phyloP scores from a whole-genome alignment of 2,329 filamentous ascomycete species.

The Alternaria brassicicola region DNA sequence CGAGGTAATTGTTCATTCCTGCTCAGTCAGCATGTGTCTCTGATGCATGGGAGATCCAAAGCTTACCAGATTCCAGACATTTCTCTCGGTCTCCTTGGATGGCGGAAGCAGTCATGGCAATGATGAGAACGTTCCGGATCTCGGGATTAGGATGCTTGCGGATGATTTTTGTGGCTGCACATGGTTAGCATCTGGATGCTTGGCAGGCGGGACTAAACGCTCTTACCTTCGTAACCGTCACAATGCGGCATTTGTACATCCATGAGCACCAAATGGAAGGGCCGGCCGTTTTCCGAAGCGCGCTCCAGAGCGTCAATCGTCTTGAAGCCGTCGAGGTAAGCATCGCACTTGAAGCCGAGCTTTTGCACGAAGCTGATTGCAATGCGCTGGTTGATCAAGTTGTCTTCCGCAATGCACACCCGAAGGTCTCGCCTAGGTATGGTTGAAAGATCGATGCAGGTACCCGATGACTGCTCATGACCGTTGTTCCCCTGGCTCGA shows the following conservation, averaged over 20 bases:
- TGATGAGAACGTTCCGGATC: conserved; percentile 85
- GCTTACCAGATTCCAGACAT: background rate
- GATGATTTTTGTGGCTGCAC: conserved; percentile 74
- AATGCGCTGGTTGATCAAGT: conserved; percentile 92
- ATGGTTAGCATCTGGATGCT: conserved; percentile 16
- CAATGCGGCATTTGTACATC: conserved; percentile 95
- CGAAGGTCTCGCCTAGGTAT: conserved; percentile 79
- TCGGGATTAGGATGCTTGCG: conserved; percentile 76
- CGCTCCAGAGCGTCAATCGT: conserved; percentile 83
- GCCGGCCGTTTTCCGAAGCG: conserved; percentile 71
- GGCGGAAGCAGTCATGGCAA: conserved; percentile 95
- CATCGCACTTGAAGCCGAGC: conserved; percentile 84
- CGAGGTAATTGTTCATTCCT: conserved; percentile 97
- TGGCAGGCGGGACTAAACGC: background rate
- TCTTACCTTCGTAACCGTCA: conserved; percentile 76
- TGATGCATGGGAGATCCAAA: background rate
- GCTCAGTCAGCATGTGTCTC: conserved; percentile 58
- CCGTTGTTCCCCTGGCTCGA: conserved; percentile 56
- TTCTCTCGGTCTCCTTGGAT: conserved; percentile 95
- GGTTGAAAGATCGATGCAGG: conserved; percentile 61
- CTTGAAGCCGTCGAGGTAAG: conserved; percentile 87
- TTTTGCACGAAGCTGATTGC: conserved; percentile 88
- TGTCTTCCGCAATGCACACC: conserved; percentile 94
- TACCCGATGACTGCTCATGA: conserved; percentile 47
- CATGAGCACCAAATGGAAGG: conserved; percentile 93